Evolutionary conservation across 345 rosid genomes (phyloP), one percentile per base, ranked within the genome.

Genomic region (Euphorbia pulcherrima): DNA sequence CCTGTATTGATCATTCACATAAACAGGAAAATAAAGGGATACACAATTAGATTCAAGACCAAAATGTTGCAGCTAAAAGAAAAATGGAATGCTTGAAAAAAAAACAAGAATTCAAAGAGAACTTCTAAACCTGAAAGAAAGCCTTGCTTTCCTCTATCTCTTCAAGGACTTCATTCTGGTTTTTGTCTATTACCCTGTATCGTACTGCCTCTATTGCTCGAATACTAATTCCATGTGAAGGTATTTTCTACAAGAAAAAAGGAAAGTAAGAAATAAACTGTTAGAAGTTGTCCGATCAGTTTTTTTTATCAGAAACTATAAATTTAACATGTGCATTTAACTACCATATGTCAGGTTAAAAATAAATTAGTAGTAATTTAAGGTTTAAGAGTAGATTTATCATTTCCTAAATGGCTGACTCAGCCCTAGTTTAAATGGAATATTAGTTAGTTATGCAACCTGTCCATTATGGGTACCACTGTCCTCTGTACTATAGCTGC

Each of bases 81-180:
- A 11, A 27, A 52, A 61, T 47, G 68, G 9, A 21, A 18, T 39
- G 46, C 23, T 21, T 6, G 8, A 11, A 8, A 18, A 47, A 20
- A 55, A 23, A 28, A 23, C 63, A 62, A 40, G 73, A 39, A 33
- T 39, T 12, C 18, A 64, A 29, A 27, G 35, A 17, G 18, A 63
- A 61, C 44, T 60, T 70, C 26, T 29, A 23, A 65, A 85, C 96
- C 96, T 93, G 98, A 77, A 93, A 90, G 88, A 93, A 93, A 52
- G 98, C 98, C 76, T 74, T 89, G 87, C 97, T 90, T 81, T 93
- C 96, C 79, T 90, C 98, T 62, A 93, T 87, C 82, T 90, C 95
- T 75, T 93, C 97, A 21, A 93, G 87, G 64, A 86, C 78, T 73
- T 84, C 83, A 33, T 85, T 65, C 62, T 50, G 75, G 57, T 68